Percentiles rank a stretch among this genome's conserved stretches.
phyloP scores from a whole-genome alignment of 768 basidiomycete species.

The Tylopilus sp. region DNA sequence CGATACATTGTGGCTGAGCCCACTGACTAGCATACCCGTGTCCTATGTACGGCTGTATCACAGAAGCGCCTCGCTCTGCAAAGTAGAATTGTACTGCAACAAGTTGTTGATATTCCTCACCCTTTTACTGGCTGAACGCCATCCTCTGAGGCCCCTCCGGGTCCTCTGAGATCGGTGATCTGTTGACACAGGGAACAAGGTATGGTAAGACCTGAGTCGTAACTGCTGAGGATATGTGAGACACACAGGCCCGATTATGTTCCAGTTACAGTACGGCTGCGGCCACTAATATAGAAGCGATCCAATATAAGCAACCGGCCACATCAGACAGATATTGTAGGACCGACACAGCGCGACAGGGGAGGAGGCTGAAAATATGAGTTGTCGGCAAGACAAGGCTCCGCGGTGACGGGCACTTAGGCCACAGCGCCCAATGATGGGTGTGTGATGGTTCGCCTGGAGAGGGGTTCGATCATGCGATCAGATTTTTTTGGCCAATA shows the following conservation, averaged over 20 bases:
- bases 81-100: conserved; percentile 92
- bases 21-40: conserved; percentile 13
- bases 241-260: conserved; percentile 92
- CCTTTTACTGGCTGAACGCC: conserved; percentile 78
- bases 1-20: neutral
- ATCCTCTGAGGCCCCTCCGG: conserved; percentile 46
- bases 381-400: conserved; percentile 90
- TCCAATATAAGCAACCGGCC: neutral
- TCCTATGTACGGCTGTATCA: conserved; percentile 55
- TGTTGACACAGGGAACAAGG: conserved; percentile 91
- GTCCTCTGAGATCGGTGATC: conserved; percentile 67
- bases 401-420: conserved; percentile 92
- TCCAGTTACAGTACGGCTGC: conserved; percentile 81
- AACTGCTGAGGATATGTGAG: conserved; percentile 73
- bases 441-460: conserved; percentile 97
- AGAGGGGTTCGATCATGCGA: conserved; percentile 86
- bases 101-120: conserved; percentile 95
- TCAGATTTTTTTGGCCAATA: conserved; percentile 61
- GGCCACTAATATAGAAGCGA: conserved; percentile 67
- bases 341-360: conserved; percentile 69
- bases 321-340: neutral
- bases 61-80: conserved; percentile 83
- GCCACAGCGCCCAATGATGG: conserved; percentile 88
- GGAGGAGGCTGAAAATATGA: conserved; percentile 84
- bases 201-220: conserved; percentile 80